A percentile compares a stretch with the other conserved stretches of the same genome.
Conservation (phyloP, 495 filamentous ascomycete species). For the Aspergillus avenaceus region DNA sequence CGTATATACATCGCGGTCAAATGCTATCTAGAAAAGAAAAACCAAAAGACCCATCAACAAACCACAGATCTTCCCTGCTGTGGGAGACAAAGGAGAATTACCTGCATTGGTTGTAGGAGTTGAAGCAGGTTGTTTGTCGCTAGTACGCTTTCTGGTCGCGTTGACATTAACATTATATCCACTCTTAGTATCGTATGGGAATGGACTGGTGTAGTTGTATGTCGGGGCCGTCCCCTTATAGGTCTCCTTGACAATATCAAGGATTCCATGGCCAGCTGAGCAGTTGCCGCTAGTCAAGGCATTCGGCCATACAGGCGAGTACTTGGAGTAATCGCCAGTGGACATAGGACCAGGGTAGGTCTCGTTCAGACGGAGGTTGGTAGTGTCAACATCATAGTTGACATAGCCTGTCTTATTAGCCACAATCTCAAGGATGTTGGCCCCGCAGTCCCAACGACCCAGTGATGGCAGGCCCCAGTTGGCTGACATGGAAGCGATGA, state of each 20-base stretch:
- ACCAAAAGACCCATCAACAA: background rate
- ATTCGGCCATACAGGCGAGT: constrained; percentile 35
- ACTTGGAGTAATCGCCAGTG: constrained; percentile 27
- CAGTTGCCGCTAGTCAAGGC: constrained; percentile 36
- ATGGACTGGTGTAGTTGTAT: constrained; percentile 42
- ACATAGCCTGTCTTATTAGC: constrained; percentile 54
- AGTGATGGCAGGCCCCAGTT: constrained; percentile 69
- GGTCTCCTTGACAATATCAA: constrained; percentile 37
- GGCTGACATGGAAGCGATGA: constrained; percentile 57
- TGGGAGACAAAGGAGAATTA: background rate
- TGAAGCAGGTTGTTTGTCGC: background rate
- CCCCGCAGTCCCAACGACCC: constrained; percentile 68
- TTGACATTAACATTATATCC: constrained; percentile 31
- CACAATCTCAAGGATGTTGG: constrained; percentile 62
- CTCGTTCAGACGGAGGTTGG: constrained; percentile 39
- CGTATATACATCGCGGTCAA: background rate
- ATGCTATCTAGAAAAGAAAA: background rate
- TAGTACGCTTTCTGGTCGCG: constrained; percentile 19
- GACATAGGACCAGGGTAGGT: constrained; percentile 47
- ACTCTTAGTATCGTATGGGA: constrained; percentile 33
- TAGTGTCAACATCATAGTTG: constrained; percentile 45
- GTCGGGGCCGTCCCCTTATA: constrained; percentile 29
- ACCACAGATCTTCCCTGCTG: background rate
- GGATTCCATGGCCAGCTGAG: constrained; percentile 44
- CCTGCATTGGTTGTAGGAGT: constrained; percentile 2